Conservation (phyloP, 2,329 filamentous ascomycete genomes). For the Aciculosporium take region DNA sequence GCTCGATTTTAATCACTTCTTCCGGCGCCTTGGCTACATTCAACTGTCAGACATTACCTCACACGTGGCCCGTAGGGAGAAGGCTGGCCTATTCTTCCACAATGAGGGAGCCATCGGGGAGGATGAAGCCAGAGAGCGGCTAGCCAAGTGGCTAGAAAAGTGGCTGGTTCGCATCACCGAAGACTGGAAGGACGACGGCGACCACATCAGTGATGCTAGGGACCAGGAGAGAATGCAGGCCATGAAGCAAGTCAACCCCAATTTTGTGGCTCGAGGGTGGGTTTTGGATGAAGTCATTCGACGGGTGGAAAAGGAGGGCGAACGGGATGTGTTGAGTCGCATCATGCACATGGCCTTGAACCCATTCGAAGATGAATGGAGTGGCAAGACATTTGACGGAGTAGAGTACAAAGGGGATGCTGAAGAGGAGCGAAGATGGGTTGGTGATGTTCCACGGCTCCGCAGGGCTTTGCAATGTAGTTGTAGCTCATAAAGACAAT, state of each 20-base stretch:
- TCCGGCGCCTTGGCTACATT: constrained; percentile 60
- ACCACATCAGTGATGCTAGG: constrained; percentile 19
- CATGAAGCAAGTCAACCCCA: constrained; percentile 86
- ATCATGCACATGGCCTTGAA: constrained; percentile 72
- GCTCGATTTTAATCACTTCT: constrained; percentile 90
- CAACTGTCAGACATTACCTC: constrained; percentile 48
- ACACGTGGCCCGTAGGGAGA: constrained; percentile 45
- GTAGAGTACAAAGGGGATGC: constrained; percentile 41
- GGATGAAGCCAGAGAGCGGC: constrained; percentile 46
- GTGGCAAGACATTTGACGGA: constrained; percentile 32
- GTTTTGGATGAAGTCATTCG: constrained; percentile 86
- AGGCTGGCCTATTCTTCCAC: constrained; percentile 66
- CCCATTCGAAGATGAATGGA: constrained; percentile 74
- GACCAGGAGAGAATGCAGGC: constrained; percentile 50
- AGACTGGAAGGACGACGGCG: constrained; percentile 52
- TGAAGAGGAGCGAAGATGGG: constrained; percentile 70
- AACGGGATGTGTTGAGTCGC: constrained; percentile 61
- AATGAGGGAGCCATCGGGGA: constrained; percentile 51
- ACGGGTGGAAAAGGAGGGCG: constrained; percentile 69
- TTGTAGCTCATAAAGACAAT: constrained; percentile 59
- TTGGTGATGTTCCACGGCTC: constrained; percentile 66
- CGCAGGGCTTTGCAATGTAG: constrained; percentile 83
- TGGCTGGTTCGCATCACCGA: constrained; percentile 61
- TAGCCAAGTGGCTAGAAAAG: constrained; percentile 67
- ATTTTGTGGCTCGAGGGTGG: constrained; percentile 84